phyloP scores from a whole-genome alignment of 2,329 filamentous ascomycete species.

The Aspergillus pseudoviridinutans region DNA sequence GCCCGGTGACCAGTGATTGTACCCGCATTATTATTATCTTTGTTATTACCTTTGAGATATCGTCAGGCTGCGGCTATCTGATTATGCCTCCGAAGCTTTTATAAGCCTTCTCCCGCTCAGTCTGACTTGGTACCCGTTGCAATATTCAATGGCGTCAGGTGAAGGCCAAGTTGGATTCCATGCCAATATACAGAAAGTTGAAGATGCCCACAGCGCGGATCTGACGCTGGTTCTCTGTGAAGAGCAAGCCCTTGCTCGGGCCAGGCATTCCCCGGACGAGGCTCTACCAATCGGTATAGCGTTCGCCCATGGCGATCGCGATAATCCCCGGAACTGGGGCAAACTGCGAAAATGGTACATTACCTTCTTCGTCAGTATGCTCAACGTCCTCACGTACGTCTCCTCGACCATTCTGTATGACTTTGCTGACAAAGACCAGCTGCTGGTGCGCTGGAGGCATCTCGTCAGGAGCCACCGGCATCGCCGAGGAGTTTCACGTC shows the following conservation, averaged over 20 bases:
- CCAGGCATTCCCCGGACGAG: conserved; percentile 19
- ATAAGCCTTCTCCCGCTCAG: no score
- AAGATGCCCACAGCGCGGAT: conserved; percentile 10
- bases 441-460: conserved; percentile 26
- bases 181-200: conserved; percentile 11
- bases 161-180: not conserved
- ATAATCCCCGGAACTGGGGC: conserved; percentile 41
- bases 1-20: no score
- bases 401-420: not conserved
- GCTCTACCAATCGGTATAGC: conserved; percentile 21
- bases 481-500: conserved; percentile 28
- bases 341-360: conserved; percentile 40
- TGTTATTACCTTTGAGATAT: no score
- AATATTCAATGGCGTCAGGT: conserved; percentile 1
- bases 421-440: conserved; percentile 6
- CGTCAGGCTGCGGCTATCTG: no score
- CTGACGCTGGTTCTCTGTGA: conserved; percentile 16
- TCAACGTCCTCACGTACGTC: conserved; percentile 29
- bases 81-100: no score
- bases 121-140: no score
- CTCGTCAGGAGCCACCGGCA: conserved; percentile 24
- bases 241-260: conserved; percentile 22
- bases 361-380: conserved; percentile 35
- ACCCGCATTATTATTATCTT: no score
- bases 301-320: conserved; percentile 19